Evolutionary conservation across 2,329 filamentous ascomycete genomes (phyloP), one percentile per base, ranked within the genome.

Genomic region (Monilinia polystroma): DNA sequence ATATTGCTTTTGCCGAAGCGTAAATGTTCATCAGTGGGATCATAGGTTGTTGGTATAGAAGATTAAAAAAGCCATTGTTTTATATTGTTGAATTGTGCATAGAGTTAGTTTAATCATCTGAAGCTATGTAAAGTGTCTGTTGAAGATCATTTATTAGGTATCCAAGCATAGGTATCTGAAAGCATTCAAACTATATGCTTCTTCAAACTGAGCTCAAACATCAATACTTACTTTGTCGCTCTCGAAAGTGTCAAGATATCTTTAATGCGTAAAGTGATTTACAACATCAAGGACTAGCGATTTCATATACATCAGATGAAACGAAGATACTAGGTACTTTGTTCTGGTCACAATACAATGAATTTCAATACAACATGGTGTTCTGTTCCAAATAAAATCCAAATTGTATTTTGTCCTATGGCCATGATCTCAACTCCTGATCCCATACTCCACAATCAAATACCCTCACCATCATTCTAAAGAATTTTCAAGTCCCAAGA

Each of bases 1-100:
- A 74, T 68, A 69, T 71, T 57, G 69, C 73, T 32, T 74, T 67
- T 63, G 66, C 54, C 54, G 68, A 70, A 35, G 59, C 68, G n/a
- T 66, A 47, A 60, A 12, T 11, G 10, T 5, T 35, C 1, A 1
- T 35, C 32, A 7, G 4, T 4, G 23, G 8, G 45, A 58, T 58
- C 4, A 14, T 38, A 14, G 7, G 32, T 26, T 18, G 5, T 12
- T 4, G 14, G 16, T 43, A 29, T 12, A 53, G 20, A 29, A 10
- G 2, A 10, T 58, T 45, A 32, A n/a, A 35, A 7, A 8, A 35
- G 32, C 4, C 29, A 29, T 29, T 29, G 29, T 29, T 29, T 4
- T 29, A 29, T 29, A 29, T 29, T 29, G 4, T 29, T 7, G 6
- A 6, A 35, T 35, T 35, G 32, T 35, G 32, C 32, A 35, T 35